A percentile compares a stretch with the other conserved stretches of the same genome.
Conservation (phyloP, 192 early-diverging fungal genomes). For the Coemansia sp. region DNA sequence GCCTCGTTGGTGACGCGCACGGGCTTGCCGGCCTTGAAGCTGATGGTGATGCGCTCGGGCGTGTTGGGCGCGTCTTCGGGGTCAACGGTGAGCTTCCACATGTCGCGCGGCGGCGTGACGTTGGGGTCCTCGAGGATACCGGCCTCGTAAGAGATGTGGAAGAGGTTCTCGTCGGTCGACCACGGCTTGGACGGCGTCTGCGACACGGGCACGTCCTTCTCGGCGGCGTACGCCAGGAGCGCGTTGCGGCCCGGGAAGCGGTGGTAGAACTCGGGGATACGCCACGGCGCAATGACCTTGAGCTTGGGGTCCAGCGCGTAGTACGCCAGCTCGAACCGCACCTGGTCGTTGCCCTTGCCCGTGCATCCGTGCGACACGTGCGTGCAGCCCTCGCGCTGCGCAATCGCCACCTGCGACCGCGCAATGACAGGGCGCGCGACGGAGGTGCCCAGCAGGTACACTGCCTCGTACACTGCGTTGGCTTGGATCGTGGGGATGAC, state of each 20-base stretch:
- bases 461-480: constrained; percentile 94
- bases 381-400: constrained; percentile 89
- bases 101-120: constrained; percentile 94
- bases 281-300: constrained; percentile 98
- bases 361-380: constrained; percentile 99
- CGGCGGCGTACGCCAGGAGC: constrained; percentile 88
- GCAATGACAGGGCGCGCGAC: constrained; percentile 97
- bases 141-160: constrained; percentile 99
- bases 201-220: constrained; percentile 90
- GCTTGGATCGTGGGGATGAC: constrained; percentile 94
- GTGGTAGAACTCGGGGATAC: constrained; percentile 93
- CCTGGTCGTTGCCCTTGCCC: constrained; percentile 99
- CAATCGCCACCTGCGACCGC: constrained; percentile 88
- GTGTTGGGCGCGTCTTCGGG: constrained; percentile 97
- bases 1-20: constrained; percentile 84
- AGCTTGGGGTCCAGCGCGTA: constrained; percentile 94
- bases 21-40: constrained; percentile 89
- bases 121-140: constrained; percentile 98
- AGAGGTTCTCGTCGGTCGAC: constrained; percentile 99
- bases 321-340: constrained; percentile 98
- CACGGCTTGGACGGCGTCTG: constrained; percentile 98
- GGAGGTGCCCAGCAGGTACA: constrained; percentile 97
- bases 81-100: constrained; percentile 99
- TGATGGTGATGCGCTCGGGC: constrained; percentile 92
- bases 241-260: constrained; percentile 93